Base-by-base conservation (phyloP, 108 stramenopile genomes). In the Cyclotella distinguenda region DNA sequence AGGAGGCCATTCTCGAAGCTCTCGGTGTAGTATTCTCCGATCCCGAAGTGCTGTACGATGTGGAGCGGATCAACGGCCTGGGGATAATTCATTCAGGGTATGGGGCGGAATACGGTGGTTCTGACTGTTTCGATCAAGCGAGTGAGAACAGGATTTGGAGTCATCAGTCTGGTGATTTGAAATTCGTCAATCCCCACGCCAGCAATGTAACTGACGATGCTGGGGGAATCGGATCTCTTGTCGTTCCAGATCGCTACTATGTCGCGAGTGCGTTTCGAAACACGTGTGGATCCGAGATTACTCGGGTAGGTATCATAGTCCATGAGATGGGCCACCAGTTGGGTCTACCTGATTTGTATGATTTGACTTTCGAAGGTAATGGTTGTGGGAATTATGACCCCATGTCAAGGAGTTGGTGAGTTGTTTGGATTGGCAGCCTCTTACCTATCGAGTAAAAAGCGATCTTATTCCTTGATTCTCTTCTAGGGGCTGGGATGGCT, bases 31-130 rank as follows among this genome's bases (percentile, higher is more conserved):
- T 77, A 23, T 55, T 59, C 15, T 47, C 42, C 6, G 52, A 27
- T 45, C 27, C 26, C 10, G 33, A 36, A 4, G 33, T 68, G 42
- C 25, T 68, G 19, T 61, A 77, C 32, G 38, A 57, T 2, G 56
- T 67, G 27, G 67, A 66, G 3, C 19, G 28, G 4, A 38, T 82
- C 30, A 88, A 94, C 61, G 73, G 74, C 0, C 54, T 94, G 9
- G 66, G 82, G 26, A 42, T 94, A 16, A 52, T 90, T 22, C 88
- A 89, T 62, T 78, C 80, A 39, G 93, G 93, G 27, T 87, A 86
- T 70, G 83, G 81, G 6, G 89, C 89, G 10, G 89, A 94, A 60
- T 57, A 62, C 5, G 83, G 77, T 2, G 70, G 78, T 3, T 28
- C n/a, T 27, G 85, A 86, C 60, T 83, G 86, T 34, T 58, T 57